These are phyloP conservation scores for Podospora didyma DNA, from an alignment of 495 filamentous ascomycete species.

Conservation along the genomic window DNA sequence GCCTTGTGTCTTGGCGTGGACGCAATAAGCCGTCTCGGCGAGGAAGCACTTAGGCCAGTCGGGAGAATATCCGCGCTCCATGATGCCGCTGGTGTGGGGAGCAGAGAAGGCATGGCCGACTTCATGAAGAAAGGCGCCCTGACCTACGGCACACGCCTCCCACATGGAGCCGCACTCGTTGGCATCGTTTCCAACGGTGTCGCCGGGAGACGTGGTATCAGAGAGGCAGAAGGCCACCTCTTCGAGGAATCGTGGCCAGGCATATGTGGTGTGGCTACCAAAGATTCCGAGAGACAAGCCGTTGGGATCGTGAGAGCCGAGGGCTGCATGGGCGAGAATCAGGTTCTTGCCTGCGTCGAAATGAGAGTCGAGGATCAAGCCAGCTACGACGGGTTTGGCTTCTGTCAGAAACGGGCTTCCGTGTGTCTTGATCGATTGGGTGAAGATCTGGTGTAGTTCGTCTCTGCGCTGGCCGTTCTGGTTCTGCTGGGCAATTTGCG, in stretches of 20 bases:
- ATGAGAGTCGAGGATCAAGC: constrained; percentile 14
- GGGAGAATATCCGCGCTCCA: constrained; percentile 34
- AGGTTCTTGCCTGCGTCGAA: constrained; percentile 32
- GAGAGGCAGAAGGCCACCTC: constrained; percentile 26
- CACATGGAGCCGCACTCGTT: constrained; percentile 35
- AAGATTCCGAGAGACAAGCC: constrained; percentile 45
- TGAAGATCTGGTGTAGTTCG: constrained; percentile 37
- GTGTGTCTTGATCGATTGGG: constrained; percentile 33
- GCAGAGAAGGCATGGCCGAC: constrained; percentile 39
- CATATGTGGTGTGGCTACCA: constrained; percentile 44
- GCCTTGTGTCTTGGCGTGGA: not conserved
- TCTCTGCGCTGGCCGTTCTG: constrained; percentile 18
- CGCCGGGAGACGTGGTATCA: constrained; percentile 25
- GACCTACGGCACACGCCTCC: constrained; percentile 38
- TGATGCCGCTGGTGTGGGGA: constrained; percentile 35
- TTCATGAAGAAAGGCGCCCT: constrained; percentile 40
- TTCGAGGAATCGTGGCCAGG: constrained; percentile 45
- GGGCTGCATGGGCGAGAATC: constrained; percentile 40
- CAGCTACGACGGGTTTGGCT: too few relatives aligned
- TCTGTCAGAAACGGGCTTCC: constrained; percentile 23
- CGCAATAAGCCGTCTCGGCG: constrained; percentile 1
- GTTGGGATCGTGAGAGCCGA: constrained; percentile 36
- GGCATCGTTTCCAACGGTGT: constrained; percentile 37
- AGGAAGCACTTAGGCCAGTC: constrained; percentile 37
- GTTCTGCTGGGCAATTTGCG: constrained; percentile 34